phyloP scores from a whole-genome alignment of 108 stramenopile genomes.

The Skeletonema marinoi region DNA sequence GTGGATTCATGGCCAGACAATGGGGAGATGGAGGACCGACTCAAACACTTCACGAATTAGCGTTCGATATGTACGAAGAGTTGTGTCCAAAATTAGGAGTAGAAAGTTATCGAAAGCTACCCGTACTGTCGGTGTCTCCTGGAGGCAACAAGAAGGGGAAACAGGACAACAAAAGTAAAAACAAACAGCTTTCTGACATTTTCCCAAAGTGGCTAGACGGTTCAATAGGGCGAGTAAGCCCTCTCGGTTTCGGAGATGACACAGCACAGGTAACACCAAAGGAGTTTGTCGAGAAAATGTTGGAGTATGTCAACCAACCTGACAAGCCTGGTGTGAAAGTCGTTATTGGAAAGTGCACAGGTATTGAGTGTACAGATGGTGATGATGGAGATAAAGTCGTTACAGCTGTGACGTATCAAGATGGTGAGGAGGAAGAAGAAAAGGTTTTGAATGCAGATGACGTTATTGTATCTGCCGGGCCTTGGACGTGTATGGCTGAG shows the following conservation, averaged over 20 bases:
- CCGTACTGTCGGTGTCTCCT: conserved; percentile 73
- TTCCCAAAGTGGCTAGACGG: conserved; percentile 83
- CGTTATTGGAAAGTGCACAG: conserved; percentile 71
- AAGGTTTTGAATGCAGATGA: conserved; percentile 54
- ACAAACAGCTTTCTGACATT: conserved; percentile 29
- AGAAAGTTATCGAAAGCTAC: conserved; percentile 78
- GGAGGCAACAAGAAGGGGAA: conserved; percentile 30
- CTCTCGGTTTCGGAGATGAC: conserved; percentile 79
- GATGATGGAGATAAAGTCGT: conserved; percentile 45
- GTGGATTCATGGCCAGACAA: conserved; percentile 88
- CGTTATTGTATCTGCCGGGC: conserved; percentile 75
- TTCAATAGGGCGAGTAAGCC: conserved; percentile 54
- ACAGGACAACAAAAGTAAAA: conserved; percentile 28
- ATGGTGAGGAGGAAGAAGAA: conserved; percentile 23
- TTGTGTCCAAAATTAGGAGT: conserved; percentile 68
- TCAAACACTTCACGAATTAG: conserved; percentile 44
- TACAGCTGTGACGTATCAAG: conserved; percentile 62
- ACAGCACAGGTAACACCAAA: conserved; percentile 87
- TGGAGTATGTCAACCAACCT: conserved; percentile 36
- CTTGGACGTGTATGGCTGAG: conserved; percentile 83
- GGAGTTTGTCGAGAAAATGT: conserved; percentile 83
- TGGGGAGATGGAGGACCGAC: conserved; percentile 38
- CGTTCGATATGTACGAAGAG: conserved; percentile 84
- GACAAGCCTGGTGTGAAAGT: conserved; percentile 47
- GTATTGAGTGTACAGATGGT: conserved; percentile 51